Evolutionary conservation across 2,329 filamentous ascomycete genomes (phyloP).

Genomic region (Ascochyta koolunga): DNA sequence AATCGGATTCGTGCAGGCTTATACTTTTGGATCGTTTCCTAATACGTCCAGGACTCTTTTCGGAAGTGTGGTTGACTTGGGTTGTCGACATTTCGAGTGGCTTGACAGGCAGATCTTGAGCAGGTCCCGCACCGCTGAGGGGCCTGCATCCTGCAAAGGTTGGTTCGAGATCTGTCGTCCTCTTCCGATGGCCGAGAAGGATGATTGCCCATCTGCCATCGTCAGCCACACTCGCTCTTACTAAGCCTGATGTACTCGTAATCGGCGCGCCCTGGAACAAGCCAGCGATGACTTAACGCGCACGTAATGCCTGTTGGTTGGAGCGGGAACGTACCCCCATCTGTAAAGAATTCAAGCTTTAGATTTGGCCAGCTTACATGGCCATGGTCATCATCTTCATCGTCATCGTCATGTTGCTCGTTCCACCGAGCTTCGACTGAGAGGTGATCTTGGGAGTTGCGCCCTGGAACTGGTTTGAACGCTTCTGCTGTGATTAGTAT

Average conservation of each 20-base stretch:
- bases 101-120: conserved; percentile 39
- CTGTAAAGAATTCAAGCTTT: conserved; percentile 46
- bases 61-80: conserved; percentile 32
- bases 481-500: conserved; percentile 39
- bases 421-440: conserved; percentile 45
- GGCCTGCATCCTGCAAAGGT: conserved; percentile 36
- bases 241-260: conserved; percentile 13
- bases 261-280: conserved; percentile 6
- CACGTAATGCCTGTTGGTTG: background rate
- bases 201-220: conserved; percentile 38
- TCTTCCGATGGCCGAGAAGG: conserved; percentile 44
- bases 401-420: conserved; percentile 22
- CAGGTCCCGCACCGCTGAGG: conserved; percentile 33
- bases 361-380: conserved; percentile 40
- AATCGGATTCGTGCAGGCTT: conserved; percentile 37
- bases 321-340: conserved; percentile 36
- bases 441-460: conserved; percentile 38
- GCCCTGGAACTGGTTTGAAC: conserved; percentile 23
- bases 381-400: conserved; percentile 28
- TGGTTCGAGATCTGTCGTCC: conserved; percentile 40
- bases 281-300: background rate
- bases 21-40: conserved; percentile 38
- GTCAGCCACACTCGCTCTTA: conserved; percentile 22
- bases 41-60: conserved; percentile 40
- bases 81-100: conserved; percentile 38